phyloP scores from a whole-genome alignment of 2,329 filamentous ascomycete genomes.

The Alternaria burnsii region DNA sequence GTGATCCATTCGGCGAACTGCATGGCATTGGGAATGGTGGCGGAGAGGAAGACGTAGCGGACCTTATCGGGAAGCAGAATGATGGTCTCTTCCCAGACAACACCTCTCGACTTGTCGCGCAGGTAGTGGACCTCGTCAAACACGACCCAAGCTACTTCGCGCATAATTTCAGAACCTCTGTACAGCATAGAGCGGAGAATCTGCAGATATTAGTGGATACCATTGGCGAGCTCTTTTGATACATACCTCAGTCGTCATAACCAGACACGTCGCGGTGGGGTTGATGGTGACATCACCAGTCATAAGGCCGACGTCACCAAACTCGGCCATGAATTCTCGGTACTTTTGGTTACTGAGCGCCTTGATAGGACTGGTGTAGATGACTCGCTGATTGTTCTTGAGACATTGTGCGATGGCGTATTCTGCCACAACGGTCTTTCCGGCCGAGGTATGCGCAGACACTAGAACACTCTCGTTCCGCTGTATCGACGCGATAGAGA shows the following conservation, averaged over 20 bases:
- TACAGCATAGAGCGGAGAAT: slow-evolving; percentile 99
- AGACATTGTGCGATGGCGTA: slow-evolving; percentile 98
- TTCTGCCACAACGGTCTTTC: slow-evolving; percentile 97
- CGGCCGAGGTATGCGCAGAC: slow-evolving; percentile 95
- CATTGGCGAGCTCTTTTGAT: background rate
- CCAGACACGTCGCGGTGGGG: slow-evolving; percentile 94
- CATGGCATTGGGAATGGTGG: slow-evolving; percentile 98
- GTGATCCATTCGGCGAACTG: slow-evolving; percentile 99
- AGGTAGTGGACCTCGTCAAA: slow-evolving; percentile 99
- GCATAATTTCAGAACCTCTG: slow-evolving; percentile 98
- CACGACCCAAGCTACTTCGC: slow-evolving; percentile 97
- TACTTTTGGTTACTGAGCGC: slow-evolving; percentile 99
- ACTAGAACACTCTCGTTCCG: slow-evolving; percentile 95
- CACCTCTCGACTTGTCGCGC: slow-evolving; percentile 90
- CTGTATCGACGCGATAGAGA: slow-evolving; percentile 94
- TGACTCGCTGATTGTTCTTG: slow-evolving; percentile 96
- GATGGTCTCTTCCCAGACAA: slow-evolving; percentile 99
- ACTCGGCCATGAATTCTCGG: slow-evolving; percentile 92
- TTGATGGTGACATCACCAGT: slow-evolving; percentile 99
- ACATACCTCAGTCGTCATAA: slow-evolving; percentile 90
- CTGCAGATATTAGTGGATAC: slow-evolving; percentile 44
- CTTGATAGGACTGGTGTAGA: slow-evolving; percentile 99
- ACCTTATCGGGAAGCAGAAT: slow-evolving; percentile 98
- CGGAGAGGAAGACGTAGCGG: slow-evolving; percentile 96
- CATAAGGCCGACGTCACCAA: slow-evolving; percentile 97